Conservation (phyloP, 2,329 filamentous ascomycete genomes). For the Claviceps arundinis region DNA sequence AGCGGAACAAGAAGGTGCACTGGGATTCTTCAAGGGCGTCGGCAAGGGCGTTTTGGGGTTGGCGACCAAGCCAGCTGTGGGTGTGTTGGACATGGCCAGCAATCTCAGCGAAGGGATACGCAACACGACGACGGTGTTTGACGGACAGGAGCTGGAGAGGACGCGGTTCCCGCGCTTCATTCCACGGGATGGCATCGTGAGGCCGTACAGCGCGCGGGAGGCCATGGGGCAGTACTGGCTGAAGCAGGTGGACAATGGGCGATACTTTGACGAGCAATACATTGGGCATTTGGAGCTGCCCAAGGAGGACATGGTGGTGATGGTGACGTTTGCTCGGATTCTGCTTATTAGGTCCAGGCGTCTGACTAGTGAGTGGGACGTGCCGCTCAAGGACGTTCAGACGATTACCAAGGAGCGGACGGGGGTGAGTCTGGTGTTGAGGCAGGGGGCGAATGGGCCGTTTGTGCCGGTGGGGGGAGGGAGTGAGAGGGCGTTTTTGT, state of each 20-base stretch:
- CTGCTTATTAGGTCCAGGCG: constrained; percentile 80
- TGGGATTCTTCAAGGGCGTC: constrained; percentile 94
- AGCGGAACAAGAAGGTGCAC: constrained; percentile 84
- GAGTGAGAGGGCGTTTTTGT: constrained; percentile 50
- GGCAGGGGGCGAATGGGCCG: constrained; percentile 84
- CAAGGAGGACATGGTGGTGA: constrained; percentile 74
- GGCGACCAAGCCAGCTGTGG: constrained; percentile 94
- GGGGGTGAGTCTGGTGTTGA: constrained; percentile 75
- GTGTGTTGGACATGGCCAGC: constrained; percentile 90
- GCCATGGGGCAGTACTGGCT: constrained; percentile 97
- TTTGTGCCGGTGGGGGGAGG: constrained; percentile 93
- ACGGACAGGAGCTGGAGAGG: constrained; percentile 84
- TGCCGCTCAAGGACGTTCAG: constrained; percentile 88
- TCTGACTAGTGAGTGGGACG: constrained; percentile 87
- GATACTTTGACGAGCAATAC: constrained; percentile 95
- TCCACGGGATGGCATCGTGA: constrained; percentile 80
- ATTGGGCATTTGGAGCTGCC: constrained; percentile 91
- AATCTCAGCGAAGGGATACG: constrained; percentile 96
- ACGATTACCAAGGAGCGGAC: constrained; percentile 95
- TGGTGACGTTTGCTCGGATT: constrained; percentile 80
- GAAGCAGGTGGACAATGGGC: constrained; percentile 93
- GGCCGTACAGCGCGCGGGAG: constrained; percentile 88
- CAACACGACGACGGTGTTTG: constrained; percentile 97
- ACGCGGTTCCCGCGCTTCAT: constrained; percentile 91
- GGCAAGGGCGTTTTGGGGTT: constrained; percentile 88